These are phyloP conservation scores for Phytophthora europaea DNA, from an alignment of 352 stramenopile genomes.

Conservation along the genomic window DNA sequence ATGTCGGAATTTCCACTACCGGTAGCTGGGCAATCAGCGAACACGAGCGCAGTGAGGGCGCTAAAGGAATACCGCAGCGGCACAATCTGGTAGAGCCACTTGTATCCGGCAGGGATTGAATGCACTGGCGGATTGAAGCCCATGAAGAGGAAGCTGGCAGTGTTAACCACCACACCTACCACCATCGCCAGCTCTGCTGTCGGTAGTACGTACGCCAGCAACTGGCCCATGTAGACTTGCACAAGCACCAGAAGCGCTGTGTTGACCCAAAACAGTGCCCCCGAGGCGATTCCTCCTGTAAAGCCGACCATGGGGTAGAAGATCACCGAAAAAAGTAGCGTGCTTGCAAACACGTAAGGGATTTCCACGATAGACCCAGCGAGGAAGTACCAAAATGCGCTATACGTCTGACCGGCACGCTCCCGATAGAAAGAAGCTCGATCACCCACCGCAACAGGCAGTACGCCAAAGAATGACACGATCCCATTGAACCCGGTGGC, in stretches of 20 bases:
- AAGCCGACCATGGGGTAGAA: constrained; percentile 73
- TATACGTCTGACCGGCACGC: constrained; percentile 86
- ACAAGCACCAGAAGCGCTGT: constrained; percentile 53
- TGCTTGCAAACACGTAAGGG: constrained; percentile 55
- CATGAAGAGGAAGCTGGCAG: constrained; percentile 83
- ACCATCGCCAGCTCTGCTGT: constrained; percentile 56
- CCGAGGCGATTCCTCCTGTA: constrained; percentile 39
- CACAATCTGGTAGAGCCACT: constrained; percentile 71
- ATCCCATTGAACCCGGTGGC: constrained; percentile 86
- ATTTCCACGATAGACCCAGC: constrained; percentile 85
- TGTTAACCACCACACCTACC: constrained; percentile 59
- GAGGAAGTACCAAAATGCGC: constrained; percentile 70
- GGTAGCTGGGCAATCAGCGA: constrained; percentile 47
- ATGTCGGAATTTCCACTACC: constrained; percentile 23
- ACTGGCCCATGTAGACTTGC: constrained; percentile 61
- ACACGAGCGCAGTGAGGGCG: constrained; percentile 51
- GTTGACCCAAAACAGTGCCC: constrained; percentile 54
- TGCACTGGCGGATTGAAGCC: constrained; percentile 75
- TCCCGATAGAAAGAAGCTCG: constrained; percentile 82
- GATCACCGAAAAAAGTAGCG: constrained; percentile 55
- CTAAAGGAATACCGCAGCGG: constrained; percentile 58
- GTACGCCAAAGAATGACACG: constrained; percentile 83
- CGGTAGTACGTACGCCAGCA: constrained; percentile 52
- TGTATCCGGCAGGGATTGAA: constrained; percentile 57
- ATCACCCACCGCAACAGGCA: constrained; percentile 85